phyloP scores from a whole-genome alignment of 2,329 filamentous ascomycete genomes.

The Microdochium trichocladiopsis region DNA sequence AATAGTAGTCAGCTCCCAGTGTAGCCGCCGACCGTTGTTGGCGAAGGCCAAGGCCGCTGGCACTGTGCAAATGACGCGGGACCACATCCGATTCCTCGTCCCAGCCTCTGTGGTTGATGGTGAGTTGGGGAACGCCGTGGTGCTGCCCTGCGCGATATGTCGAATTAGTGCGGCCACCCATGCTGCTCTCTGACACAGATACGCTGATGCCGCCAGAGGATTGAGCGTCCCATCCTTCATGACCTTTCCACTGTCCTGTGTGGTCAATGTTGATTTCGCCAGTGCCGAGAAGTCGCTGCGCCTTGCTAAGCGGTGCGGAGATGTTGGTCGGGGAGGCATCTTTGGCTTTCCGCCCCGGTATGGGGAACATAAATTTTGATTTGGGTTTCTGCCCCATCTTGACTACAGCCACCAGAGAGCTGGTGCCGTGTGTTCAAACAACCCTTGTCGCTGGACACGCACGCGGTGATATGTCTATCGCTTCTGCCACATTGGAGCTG shows the following conservation, averaged over 20 bases:
- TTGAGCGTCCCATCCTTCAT: constrained; percentile 31
- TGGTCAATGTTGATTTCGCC: constrained; percentile 35
- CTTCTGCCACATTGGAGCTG: not conserved
- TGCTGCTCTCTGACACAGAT: constrained; percentile 32
- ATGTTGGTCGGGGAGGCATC: constrained; percentile 17
- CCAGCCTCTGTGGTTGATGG: constrained; percentile 24
- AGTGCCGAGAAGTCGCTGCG: constrained; percentile 42
- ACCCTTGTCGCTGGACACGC: not conserved
- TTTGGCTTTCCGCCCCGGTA: constrained; percentile 39
- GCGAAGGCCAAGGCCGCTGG: not conserved
- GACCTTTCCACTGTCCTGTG: constrained; percentile 9
- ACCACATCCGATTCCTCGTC: constrained; percentile 40
- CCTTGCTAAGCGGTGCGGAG: constrained; percentile 38
- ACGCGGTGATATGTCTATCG: not conserved
- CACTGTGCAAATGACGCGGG: constrained; percentile 19
- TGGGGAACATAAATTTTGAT: constrained; percentile 40
- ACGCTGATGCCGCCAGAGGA: constrained; percentile 38
- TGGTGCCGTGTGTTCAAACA: not conserved
- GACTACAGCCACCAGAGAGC: not conserved
- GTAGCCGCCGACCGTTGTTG: constrained; percentile 15
- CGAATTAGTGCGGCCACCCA: constrained; percentile 12
- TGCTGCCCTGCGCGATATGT: not conserved
- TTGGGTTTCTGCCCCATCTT: constrained; percentile 25
- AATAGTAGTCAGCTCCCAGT: constrained; percentile 14
- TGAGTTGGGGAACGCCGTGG: constrained; percentile 1